Percentiles rank a stretch among this genome's conserved stretches.
Evolutionary conservation across 192 early-diverging fungal genomes (phyloP).

Genomic region (Nowakowskiella sp.): DNA sequence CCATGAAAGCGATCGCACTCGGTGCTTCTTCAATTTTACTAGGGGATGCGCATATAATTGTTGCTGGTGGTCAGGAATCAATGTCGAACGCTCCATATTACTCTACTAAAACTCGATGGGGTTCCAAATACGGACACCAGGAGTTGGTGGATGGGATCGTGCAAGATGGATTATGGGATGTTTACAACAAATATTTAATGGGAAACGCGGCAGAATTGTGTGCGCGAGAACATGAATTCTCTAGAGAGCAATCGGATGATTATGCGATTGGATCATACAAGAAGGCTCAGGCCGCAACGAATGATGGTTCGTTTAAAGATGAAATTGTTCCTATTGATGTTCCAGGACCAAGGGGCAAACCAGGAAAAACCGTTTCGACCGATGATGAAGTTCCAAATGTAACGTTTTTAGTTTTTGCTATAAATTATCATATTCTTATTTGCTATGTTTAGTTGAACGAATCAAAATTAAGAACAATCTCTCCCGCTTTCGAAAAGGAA

Average conservation of each 20-base stretch:
- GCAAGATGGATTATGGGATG: slow-evolving; percentile 54
- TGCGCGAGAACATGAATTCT: slow-evolving; percentile 66
- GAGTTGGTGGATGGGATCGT: slow-evolving; percentile 63
- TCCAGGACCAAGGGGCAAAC: slow-evolving; percentile 71
- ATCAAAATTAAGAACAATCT: slow-evolving; percentile 80
- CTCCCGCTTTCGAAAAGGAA: slow-evolving; percentile 75
- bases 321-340: slow-evolving; percentile 84
- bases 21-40: slow-evolving; percentile 55
- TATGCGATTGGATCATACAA: slow-evolving; percentile 80
- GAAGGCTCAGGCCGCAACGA: slow-evolving; percentile 79
- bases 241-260: slow-evolving; percentile 78
- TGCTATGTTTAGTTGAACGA: slow-evolving; percentile 63
- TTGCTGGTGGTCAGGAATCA: slow-evolving; percentile 94
- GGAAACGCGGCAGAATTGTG: slow-evolving; percentile 54
- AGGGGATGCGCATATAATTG: slow-evolving; percentile 31
- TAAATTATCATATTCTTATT: slow-evolving; percentile 28
- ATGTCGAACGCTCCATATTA: slow-evolving; percentile 91
- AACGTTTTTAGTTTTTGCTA: slow-evolving; percentile 67
- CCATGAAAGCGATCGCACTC: slow-evolving; percentile 89
- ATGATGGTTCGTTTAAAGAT: slow-evolving; percentile 63
- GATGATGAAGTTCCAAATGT: slow-evolving; percentile 77
- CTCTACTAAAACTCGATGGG: slow-evolving; percentile 41
- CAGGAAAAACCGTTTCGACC: slow-evolving; percentile 62
- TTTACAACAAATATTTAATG: slow-evolving; percentile 42
- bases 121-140: slow-evolving; percentile 73